phyloP scores from a whole-genome alignment of 2,329 filamentous ascomycete genomes.

The Cytospora paraplurivora region DNA sequence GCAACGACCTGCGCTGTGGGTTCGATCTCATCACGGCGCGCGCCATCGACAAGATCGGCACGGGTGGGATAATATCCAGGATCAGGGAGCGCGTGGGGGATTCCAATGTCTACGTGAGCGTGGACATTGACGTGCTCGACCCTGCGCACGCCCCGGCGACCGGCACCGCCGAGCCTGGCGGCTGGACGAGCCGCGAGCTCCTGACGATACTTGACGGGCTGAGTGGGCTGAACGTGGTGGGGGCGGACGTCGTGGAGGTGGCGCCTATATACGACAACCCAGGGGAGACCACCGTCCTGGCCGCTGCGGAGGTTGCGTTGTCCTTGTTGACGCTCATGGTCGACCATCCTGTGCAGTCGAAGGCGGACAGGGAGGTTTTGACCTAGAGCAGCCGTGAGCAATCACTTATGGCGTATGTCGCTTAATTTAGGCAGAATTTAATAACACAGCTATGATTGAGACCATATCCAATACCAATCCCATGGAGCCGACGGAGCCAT shows the following conservation, averaged over 20 bases:
- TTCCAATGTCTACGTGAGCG: constrained; percentile 66
- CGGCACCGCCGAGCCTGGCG: constrained; percentile 77
- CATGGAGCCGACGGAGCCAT: not conserved
- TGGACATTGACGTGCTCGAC: constrained; percentile 82
- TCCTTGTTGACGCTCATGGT: constrained; percentile 33
- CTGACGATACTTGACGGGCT: constrained; percentile 73
- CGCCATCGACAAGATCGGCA: constrained; percentile 72
- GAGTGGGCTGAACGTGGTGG: constrained; percentile 70
- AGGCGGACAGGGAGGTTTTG: constrained; percentile 13
- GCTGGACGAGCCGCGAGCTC: constrained; percentile 78
- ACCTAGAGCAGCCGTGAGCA: not conserved
- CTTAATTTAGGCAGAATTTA: not conserved
- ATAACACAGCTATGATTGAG: not conserved
- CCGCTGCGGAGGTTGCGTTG: constrained; percentile 27
- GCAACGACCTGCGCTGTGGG: constrained; percentile 60
- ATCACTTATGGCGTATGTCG: not conserved
- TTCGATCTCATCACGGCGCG: constrained; percentile 60
- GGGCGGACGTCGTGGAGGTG: constrained; percentile 80
- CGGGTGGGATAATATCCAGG: constrained; percentile 61
- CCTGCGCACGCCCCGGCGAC: constrained; percentile 66
- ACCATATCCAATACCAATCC: not conserved
- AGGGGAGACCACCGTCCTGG: constrained; percentile 63
- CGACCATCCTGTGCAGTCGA: constrained; percentile 27
- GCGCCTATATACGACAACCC: constrained; percentile 74
- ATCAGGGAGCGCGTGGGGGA: constrained; percentile 60